Evolutionary conservation across 2,329 filamentous ascomycete genomes (phyloP).

Genomic region (Ophiostoma perfectum): DNA sequence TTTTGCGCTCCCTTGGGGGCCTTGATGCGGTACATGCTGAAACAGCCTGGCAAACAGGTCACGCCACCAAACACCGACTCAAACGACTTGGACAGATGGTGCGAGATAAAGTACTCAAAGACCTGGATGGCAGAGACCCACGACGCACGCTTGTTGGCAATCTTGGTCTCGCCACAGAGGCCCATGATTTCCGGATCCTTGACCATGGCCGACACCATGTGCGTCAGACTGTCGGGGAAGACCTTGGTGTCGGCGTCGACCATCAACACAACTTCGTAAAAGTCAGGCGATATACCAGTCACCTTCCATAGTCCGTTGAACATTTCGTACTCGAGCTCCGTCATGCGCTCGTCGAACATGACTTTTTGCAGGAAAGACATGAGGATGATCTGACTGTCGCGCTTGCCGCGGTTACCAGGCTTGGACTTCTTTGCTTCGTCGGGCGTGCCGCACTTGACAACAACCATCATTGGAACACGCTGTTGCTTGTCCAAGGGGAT

Average conservation of each 20-base stretch:
- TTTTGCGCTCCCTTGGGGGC: conserved; percentile 96
- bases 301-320: conserved; percentile 99
- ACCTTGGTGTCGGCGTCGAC: conserved; percentile 99
- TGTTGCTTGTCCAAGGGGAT: conserved; percentile 86
- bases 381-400: conserved; percentile 96
- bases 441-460: conserved; percentile 93
- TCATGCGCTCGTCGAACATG: conserved; percentile 99
- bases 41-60: conserved; percentile 95
- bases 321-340: conserved; percentile 98
- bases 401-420: conserved; percentile 95
- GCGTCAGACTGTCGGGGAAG: conserved; percentile 94
- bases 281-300: conserved; percentile 95
- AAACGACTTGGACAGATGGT: conserved; percentile 94
- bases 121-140: conserved; percentile 99
- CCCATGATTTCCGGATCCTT: conserved; percentile 99
- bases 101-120: conserved; percentile 99
- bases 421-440: conserved; percentile 77
- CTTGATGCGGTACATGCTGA: conserved; percentile 99
- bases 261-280: conserved; percentile 97
- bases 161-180: conserved; percentile 97
- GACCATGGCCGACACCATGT: conserved; percentile 99
- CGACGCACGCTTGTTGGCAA: conserved; percentile 90
- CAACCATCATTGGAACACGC: conserved; percentile 92
- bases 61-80: conserved; percentile 99
- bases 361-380: conserved; percentile 99